Base-by-base conservation (phyloP, 192 early-diverging fungal genomes). In the Coemansia sp. region DNA sequence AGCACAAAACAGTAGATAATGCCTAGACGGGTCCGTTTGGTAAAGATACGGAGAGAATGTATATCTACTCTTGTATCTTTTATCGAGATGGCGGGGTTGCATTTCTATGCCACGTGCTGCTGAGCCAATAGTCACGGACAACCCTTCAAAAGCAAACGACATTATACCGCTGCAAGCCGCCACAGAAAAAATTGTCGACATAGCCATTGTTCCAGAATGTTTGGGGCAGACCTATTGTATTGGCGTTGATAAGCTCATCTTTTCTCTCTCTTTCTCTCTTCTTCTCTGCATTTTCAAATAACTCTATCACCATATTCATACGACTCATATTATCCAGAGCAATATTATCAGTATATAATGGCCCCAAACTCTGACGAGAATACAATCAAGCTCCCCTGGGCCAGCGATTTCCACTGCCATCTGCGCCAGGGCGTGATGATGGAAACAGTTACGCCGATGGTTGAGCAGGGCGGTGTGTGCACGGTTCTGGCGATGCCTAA, bases 401-500 rank as follows among this genome's bases (percentile, higher is more conserved):
- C 86, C 23, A 71, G 76, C 60, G 96, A 98, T 78, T 91, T 98
- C 72, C 96, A 98, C 81, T 79, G 89, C 55, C 96, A 98, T 60
- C 78, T 96, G 55, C 88, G 96, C 25, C 94, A 96, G 70, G 94
- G 88, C 48, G 86, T 83, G 27, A 86, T 99, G 73, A 96, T 96
- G 92, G 70, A 83, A 22, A 85, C 85, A 59, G 90, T 97, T 11
- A 91, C 91, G n/a, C 92, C 93, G 15, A 75, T 83, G 46, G 81
- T 99, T 14, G 67, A 77, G 46, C 79, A 82, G 57, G 89, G 90
- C 43, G 95, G 96, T 40, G 85, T 94, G 47, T 82, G 85, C 24
- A 85, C 91, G 13, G 93, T 89, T 17, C 92, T 92, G 50, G 90
- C 96, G 40, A 99, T 99, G 94, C 96, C 96, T 55, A 98, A 98